These are phyloP conservation scores for Colletotrichum siamense DNA, from an alignment of 2,329 filamentous ascomycete genomes.

Conservation along the genomic window DNA sequence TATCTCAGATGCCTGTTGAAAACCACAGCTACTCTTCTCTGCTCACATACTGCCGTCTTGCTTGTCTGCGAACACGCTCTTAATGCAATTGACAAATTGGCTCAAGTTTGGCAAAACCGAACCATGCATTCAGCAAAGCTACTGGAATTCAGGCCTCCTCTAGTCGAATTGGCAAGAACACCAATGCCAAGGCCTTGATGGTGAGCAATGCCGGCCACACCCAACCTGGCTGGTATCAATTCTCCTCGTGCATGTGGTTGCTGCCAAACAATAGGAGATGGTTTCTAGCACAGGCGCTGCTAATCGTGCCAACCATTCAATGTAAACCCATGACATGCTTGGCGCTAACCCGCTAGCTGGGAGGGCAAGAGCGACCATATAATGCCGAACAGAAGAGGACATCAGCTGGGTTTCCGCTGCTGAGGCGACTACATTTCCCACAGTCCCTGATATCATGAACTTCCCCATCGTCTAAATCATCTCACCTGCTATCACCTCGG, in stretches of 20 bases:
- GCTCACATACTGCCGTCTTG: not conserved
- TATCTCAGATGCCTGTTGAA: accelerated
- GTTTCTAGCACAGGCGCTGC: not conserved
- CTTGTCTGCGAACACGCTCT: not conserved
- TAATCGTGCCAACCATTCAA: not conserved
- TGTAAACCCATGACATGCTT: not conserved
- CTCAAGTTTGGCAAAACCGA: not conserved
- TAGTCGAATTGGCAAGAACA: accelerated
- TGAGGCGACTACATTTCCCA: not conserved
- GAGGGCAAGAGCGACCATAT: accelerated
- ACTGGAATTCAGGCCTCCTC: too few relatives aligned
- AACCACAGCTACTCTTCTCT: not conserved
- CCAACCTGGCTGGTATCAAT: not conserved
- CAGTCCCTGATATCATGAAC: not conserved
- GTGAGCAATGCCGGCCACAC: not conserved
- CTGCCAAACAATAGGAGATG: not conserved
- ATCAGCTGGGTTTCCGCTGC: accelerated
- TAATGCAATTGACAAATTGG: not conserved
- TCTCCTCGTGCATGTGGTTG: not conserved
- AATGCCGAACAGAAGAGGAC: not conserved
- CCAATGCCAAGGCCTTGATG: not conserved
- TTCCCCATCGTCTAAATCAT: not conserved
- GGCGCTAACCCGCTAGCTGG: accelerated
- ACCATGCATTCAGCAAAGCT: not conserved
- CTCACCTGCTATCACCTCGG: not conserved